Percentiles rank a stretch among this genome's conserved stretches.
These are phyloP conservation scores for Clonostachys rhizophaga DNA, from an alignment of 2,329 filamentous ascomycete genomes.

Conservation along the genomic window DNA sequence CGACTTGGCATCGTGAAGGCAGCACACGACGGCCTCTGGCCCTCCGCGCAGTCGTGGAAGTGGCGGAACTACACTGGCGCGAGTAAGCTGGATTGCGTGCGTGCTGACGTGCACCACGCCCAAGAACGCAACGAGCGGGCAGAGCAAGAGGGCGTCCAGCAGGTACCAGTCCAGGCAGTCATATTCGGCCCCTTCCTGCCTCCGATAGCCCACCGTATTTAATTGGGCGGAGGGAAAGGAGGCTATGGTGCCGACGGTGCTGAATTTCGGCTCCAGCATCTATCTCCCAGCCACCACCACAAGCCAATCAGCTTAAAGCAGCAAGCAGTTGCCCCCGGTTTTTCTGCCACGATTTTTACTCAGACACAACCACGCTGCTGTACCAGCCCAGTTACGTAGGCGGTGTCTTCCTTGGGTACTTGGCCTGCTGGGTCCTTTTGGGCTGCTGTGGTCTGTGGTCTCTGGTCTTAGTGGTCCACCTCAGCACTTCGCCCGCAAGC, in stretches of 20 bases:
- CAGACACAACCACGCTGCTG: not conserved
- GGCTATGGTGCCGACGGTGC: not conserved
- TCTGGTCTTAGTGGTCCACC: not conserved
- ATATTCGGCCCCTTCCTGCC: not conserved
- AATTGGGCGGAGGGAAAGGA: not conserved
- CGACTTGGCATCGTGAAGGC: no score
- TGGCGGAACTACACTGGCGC: no score
- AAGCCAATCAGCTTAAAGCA: conserved; percentile 28
- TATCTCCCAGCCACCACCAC: conserved; percentile 19
- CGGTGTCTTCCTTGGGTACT: not conserved
- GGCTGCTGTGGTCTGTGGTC: not conserved
- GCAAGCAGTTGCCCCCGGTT: conserved; percentile 15
- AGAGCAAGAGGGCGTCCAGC: not conserved
- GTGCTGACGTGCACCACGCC: no score
- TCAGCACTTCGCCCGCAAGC: conserved; percentile 13
- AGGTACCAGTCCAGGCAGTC: not conserved
- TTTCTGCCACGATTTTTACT: conserved; percentile 4
- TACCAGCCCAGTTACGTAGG: not conserved
- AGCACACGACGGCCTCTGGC: no score
- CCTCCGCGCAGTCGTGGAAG: no score
- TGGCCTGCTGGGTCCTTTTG: not conserved
- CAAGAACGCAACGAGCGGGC: no score
- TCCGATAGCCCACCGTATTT: not conserved
- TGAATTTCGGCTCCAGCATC: not conserved
- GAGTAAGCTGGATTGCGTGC: no score